Percentiles rank a stretch among this genome's conserved stretches.
Evolutionary conservation across 1,284 basidiomycete genomes (phyloP).

Genomic region (Xerocomus minutiporus): DNA sequence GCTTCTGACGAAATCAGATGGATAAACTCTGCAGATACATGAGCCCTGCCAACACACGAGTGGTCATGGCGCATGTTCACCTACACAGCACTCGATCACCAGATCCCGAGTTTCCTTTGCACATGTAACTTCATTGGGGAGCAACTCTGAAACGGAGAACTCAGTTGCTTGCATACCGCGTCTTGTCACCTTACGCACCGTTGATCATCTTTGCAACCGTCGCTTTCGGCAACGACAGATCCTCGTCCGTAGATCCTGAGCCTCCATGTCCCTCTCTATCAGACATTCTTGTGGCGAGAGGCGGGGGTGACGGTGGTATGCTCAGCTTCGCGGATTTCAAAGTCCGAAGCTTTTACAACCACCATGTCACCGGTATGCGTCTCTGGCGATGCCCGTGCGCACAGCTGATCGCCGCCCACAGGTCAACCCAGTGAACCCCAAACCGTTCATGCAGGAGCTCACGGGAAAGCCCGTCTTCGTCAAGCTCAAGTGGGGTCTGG

Average conservation of each 20-base stretch:
- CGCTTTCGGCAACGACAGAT: conserved; percentile 92
- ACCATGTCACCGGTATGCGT: conserved; percentile 45
- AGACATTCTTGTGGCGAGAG: conserved; percentile 52
- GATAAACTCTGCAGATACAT: conserved; percentile 78
- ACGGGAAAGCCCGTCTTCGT: conserved; percentile 97
- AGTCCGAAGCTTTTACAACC: conserved; percentile 45
- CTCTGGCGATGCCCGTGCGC: neutral
- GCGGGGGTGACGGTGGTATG: neutral
- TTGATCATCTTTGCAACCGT: conserved; percentile 97
- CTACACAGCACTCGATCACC: conserved; percentile 97
- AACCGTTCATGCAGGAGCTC: conserved; percentile 97
- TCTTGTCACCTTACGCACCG: conserved; percentile 45
- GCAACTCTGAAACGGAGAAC: conserved; percentile 59
- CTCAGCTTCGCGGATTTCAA: conserved; percentile 34
- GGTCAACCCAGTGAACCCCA: conserved; percentile 95
- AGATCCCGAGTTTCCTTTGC: conserved; percentile 95
- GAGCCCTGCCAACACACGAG: conserved; percentile 10
- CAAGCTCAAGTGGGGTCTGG: conserved; percentile 96
- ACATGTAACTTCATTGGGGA: conserved; percentile 87
- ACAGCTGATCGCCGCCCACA: conserved; percentile 29
- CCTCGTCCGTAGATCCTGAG: conserved; percentile 70
- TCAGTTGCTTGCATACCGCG: conserved; percentile 9
- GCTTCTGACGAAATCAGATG: conserved; percentile 96
- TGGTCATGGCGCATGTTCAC: conserved; percentile 48
- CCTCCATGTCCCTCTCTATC: conserved; percentile 75